Evolutionary conservation across 2,329 filamentous ascomycete genomes (phyloP).

Genomic region (Neonectria coccinea): DNA sequence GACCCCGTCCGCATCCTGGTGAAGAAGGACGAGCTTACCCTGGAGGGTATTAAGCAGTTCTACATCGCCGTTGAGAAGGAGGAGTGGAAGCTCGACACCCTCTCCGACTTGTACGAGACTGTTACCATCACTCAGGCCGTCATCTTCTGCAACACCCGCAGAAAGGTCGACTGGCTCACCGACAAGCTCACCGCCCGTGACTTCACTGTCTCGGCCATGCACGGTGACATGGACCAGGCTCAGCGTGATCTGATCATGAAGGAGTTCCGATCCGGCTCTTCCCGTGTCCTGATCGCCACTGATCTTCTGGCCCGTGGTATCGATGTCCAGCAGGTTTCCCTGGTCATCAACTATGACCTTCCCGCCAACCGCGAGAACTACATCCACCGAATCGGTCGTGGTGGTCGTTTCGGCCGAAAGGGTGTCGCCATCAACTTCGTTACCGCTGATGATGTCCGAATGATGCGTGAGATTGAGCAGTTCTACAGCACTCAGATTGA

Average conservation of each 20-base stretch:
- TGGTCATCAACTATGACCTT: conserved; percentile 99
- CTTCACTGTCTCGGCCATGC: conserved; percentile 99
- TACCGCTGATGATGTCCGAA: conserved; percentile 97
- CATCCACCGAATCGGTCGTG: conserved; percentile 99
- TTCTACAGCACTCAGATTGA: conserved; percentile 99
- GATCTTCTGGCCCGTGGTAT: conserved; percentile 99
- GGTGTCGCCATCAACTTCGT: conserved; percentile 99
- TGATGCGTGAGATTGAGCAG: conserved; percentile 99
- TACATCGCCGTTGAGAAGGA: conserved; percentile 99
- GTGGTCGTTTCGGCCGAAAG: conserved; percentile 99
- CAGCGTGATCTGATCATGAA: conserved; percentile 99
- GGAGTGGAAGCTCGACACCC: conserved; percentile 99
- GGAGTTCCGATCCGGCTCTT: conserved; percentile 99
- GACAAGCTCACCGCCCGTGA: conserved; percentile 99
- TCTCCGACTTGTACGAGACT: conserved; percentile 98
- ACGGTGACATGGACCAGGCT: conserved; percentile 98
- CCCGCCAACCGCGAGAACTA: conserved; percentile 99
- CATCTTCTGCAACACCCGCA: conserved; percentile 99
- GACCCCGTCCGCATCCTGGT: conserved; percentile 98
- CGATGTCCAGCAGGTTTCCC: conserved; percentile 98
- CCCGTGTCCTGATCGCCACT: conserved; percentile 97
- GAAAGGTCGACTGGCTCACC: conserved; percentile 99
- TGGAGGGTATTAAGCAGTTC: conserved; percentile 99
- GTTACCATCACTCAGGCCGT: conserved; percentile 99
- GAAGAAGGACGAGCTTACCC: conserved; percentile 99